Conservation (phyloP, 1,284 basidiomycete species). For the Pseudozyma sp. region DNA sequence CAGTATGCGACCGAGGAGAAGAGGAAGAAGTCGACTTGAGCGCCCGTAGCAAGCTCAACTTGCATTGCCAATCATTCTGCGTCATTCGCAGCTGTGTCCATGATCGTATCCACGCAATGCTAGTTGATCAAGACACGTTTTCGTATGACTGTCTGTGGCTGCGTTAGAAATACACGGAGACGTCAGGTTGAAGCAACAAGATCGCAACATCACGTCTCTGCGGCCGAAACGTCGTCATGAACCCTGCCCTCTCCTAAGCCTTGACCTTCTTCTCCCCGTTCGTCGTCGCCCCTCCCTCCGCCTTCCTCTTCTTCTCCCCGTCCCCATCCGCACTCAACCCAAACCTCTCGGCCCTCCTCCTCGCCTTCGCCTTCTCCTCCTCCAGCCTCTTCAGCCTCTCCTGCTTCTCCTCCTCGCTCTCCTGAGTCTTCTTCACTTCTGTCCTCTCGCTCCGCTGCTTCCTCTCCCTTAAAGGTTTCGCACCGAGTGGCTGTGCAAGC, state of each 20-base stretch:
- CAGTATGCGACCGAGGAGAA: slow-evolving; percentile 43
- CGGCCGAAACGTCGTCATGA: not conserved
- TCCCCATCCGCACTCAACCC: slow-evolving; percentile 29
- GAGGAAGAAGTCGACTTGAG: slow-evolving; percentile 33
- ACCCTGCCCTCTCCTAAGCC: not conserved
- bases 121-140: no score
- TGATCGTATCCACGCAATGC: no score
- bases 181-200: no score
- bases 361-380: slow-evolving; percentile 48
- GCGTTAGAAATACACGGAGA: no score
- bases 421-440: slow-evolving; percentile 3
- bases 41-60: not conserved
- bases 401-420: slow-evolving; percentile 47
- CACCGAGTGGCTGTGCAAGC: slow-evolving; percentile 26
- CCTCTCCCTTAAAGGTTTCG: not conserved
- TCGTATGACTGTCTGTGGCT: no score
- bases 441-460: not conserved
- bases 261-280: slow-evolving; percentile 26
- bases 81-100: not conserved
- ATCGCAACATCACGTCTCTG: no score
- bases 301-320: slow-evolving; percentile 49
- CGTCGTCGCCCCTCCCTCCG: not conserved
- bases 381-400: slow-evolving; percentile 22
- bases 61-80: not conserved
- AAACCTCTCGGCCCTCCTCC: slow-evolving; percentile 58